Base-by-base conservation (phyloP, 1,284 basidiomycete species). In the Pulveroboletus ridleyi region DNA sequence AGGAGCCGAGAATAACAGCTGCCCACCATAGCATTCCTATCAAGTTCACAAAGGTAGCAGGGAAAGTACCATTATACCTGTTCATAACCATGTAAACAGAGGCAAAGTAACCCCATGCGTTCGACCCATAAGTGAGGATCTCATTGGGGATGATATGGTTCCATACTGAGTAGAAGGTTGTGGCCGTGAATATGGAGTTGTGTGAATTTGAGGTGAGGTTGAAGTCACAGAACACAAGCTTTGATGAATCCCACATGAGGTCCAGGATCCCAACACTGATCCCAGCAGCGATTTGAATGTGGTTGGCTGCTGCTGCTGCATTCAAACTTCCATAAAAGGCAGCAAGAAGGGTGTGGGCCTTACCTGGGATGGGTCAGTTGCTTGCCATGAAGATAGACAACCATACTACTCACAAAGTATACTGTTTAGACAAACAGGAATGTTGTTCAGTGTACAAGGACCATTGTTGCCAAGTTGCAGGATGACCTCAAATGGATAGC, bases 191-290 rank as follows among this genome's bases (percentile, higher is more conserved):
- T 57, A 94, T 75, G 33, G 73, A 75, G 66, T 87, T 89, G 62
- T 90, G 87, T 15, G 83, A 74, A 65, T 89, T 88, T 6, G 87
- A 84, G 6, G 86, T 89, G 56, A 89, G 77, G 77, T 94, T 94
- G 78, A 89, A 96, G 77, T 95, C 94, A 76, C 96, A 96, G 80
- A 96, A 97, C 7, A 89, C 94, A 39, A 95, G 82, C 81, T 93
- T 94, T 6, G 79, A 78, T 0, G 87, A 69, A 74, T 97, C 92
- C 95, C 95, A 98, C 77, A 89, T 84, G 18, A 98, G 84, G 74
- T 98, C 96, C 53, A 96, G 80, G 64, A 98, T 87, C 1, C 89
- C 95, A 3, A 77, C 82, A 63, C 86, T 85, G 55, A 95, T 81
- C 8, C 79, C 78, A 1, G 81, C 74, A 0, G 95, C 93, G 17